A percentile compares a stretch with the other conserved stretches of the same genome.
These are phyloP conservation scores for Metschnikowia amazonensis DNA, from an alignment of 805 yeast species.

Conservation along the genomic window DNA sequence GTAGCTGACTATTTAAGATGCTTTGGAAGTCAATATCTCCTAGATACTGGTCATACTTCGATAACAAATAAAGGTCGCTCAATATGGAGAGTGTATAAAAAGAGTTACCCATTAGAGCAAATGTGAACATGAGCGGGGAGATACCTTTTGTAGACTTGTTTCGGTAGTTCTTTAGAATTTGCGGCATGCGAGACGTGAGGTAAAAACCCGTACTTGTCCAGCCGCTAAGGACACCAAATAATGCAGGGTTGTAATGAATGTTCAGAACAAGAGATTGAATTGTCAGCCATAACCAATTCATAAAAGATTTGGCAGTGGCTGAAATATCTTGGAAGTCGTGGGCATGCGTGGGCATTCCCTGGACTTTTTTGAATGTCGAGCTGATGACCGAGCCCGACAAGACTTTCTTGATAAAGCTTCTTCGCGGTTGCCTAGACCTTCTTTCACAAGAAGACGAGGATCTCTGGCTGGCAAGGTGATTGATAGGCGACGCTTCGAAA, in stretches of 20 bases:
- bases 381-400: slow-evolving; percentile 16
- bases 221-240: slow-evolving; percentile 29
- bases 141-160: slow-evolving; percentile 33
- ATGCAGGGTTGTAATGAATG: slow-evolving; percentile 7
- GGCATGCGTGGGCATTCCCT: not conserved
- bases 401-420: slow-evolving; percentile 11
- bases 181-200: slow-evolving; percentile 34
- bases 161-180: slow-evolving; percentile 29
- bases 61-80: slow-evolving; percentile 28
- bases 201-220: slow-evolving; percentile 34
- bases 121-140: slow-evolving; percentile 31
- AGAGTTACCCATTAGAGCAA: slow-evolving; percentile 35
- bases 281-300: not conserved
- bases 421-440: slow-evolving; percentile 5
- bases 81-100: slow-evolving; percentile 33
- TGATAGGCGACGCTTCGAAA: slow-evolving; percentile 18
- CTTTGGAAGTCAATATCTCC: slow-evolving; percentile 13
- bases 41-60: slow-evolving; percentile 14
- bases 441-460: slow-evolving; percentile 9
- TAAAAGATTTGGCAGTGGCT: not conserved
- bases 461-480: slow-evolving; percentile 5
- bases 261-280: not conserved
- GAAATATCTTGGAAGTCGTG: not conserved
- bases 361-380: slow-evolving; percentile 13
- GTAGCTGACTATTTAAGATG: slow-evolving; percentile 19